Percentiles rank a stretch among this genome's conserved stretches.
Evolutionary conservation across 2,329 filamentous ascomycete species (phyloP).

Genomic region (Cytospora chrysosperma): DNA sequence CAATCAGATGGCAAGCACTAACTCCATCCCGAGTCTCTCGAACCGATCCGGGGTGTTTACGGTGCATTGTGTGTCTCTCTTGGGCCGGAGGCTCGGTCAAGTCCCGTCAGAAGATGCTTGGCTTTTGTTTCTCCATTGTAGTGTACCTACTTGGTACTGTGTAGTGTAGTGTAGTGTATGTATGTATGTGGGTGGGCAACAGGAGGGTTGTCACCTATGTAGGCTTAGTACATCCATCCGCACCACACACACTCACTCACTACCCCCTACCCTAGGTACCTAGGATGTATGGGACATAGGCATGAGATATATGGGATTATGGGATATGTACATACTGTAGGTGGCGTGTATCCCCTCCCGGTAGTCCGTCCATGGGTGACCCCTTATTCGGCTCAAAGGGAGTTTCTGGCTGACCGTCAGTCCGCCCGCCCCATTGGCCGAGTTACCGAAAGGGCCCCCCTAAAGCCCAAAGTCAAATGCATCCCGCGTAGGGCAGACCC

Average conservation of each 20-base stretch:
- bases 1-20: constrained; percentile 3
- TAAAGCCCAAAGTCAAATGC: constrained; percentile 26
- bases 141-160: no score
- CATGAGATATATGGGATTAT: no score
- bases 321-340: no score
- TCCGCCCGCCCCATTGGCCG: constrained; percentile 43
- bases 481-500: constrained; percentile 14
- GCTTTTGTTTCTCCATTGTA: no score
- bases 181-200: no score
- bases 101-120: no score
- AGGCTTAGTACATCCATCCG: no score
- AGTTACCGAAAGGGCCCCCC: constrained; percentile 44
- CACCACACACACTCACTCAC: background rate
- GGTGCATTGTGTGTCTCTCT: background rate
- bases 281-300: no score
- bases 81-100: constrained; percentile 5
- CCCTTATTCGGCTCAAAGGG: constrained; percentile 40
- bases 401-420: constrained; percentile 22
- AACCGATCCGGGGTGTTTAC: background rate
- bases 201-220: no score
- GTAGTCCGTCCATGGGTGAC: constrained; percentile 19
- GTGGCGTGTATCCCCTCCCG: background rate
- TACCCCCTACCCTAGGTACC: background rate
- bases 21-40: background rate
- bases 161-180: no score